Percentiles rank a stretch among this genome's conserved stretches.
Conservation (phyloP, 495 filamentous ascomycete species). For the Aspergillus indologenus region DNA sequence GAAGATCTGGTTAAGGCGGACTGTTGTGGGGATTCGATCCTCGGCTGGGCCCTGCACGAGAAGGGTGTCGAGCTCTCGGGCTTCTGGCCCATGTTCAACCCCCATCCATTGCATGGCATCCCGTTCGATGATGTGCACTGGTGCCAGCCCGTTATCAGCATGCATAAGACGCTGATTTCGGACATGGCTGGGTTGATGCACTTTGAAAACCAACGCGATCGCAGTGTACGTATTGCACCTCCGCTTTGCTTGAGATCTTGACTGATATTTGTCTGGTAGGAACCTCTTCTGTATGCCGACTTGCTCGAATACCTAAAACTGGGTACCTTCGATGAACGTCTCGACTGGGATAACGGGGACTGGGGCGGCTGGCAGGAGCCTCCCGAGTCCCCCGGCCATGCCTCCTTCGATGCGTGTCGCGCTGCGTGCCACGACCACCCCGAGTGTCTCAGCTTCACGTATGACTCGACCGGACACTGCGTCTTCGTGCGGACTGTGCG, state of each 20-base stretch:
- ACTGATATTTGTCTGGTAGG: constrained; percentile 10
- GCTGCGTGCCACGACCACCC: constrained; percentile 26
- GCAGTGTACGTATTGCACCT: constrained; percentile 18
- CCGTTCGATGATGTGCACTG: constrained; percentile 39
- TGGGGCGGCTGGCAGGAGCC: constrained; percentile 28
- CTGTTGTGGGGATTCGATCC: constrained; percentile 54
- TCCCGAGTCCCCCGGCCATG: constrained; percentile 23
- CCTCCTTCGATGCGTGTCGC: constrained; percentile 24
- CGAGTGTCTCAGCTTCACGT: constrained; percentile 32
- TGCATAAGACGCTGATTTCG: constrained; percentile 43
- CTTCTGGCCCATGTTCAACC: constrained; percentile 54
- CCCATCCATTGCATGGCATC: constrained; percentile 35
- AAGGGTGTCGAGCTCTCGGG: constrained; percentile 44
- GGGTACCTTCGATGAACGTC: constrained; percentile 14
- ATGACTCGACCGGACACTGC: constrained; percentile 24
- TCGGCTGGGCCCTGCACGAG: constrained; percentile 46
- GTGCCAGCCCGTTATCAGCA: constrained; percentile 52
- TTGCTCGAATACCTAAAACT: constrained; percentile 26
- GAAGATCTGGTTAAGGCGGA: constrained; percentile 36
- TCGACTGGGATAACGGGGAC: constrained; percentile 39
- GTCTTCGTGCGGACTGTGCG: constrained; percentile 28
- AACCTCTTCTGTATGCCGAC: constrained; percentile 31
- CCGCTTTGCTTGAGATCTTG: not conserved
- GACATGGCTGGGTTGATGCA: constrained; percentile 26
- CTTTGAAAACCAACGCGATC: constrained; percentile 27